Base-by-base conservation (phyloP, 1,284 basidiomycete genomes). In the Pseudozyma sp. region DNA sequence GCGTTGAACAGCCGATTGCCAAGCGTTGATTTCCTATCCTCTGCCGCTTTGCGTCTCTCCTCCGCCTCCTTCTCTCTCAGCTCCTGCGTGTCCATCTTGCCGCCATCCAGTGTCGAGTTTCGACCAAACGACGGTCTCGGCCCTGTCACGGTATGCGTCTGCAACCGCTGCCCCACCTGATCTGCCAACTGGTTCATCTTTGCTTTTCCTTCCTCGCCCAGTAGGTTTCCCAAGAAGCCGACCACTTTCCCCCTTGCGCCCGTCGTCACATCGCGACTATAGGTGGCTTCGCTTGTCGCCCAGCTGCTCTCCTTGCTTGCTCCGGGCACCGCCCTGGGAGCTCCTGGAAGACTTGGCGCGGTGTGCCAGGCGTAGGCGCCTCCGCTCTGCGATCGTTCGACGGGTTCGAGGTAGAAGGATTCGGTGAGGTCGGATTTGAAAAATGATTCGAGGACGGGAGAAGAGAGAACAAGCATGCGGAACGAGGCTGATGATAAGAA, bases 201-300 rank as follows among this genome's bases (percentile, higher is more conserved):
- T 2, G 79, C 78, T 40, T 83, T 83, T 13, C 79, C 81, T 39
- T 83, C 82, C 31, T 84, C 82, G 17, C 82, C 82, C 7, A 83
- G 52, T 9, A 83, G 54, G 13, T 82, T 81, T 35, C 82, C 82
- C 6, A 84, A 68, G 52, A 84, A 79, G 24, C 82, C 82, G 13
- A 82, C 74, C 16, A 83, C 78, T 43, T 78, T 78, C 30, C 81
- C 81, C 11, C 79, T 57, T 3, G 80, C 75, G 5, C 81, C 81
- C 10, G 79, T 78, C 0, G 81, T 82, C 7, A 83, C 75, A 43
- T 83, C 81, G 34, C 73, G 66, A 29, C 78, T 80, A 61, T 83
- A 83, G 58, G 74, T 80, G 14, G 76, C 80, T 62, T 77, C 74
- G 56, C 71, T 72, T 43, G 65, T 67, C 1, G 63, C 66, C 75